Evolutionary conservation across 257 asterid species (phyloP), one percentile per base, ranked within the genome.

Genomic region (Leonotis leonurus): DNA sequence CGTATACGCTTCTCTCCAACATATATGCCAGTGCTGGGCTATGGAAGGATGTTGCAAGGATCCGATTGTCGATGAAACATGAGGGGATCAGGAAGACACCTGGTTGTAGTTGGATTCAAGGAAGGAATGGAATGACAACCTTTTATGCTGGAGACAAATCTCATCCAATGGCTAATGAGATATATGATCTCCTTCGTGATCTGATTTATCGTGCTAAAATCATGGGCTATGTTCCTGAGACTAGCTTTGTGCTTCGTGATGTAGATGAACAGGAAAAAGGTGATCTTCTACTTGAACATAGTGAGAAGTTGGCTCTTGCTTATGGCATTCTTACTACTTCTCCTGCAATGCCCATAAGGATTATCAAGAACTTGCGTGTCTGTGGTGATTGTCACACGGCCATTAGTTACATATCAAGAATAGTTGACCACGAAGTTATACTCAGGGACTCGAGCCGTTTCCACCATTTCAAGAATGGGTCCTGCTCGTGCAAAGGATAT

Each of bases 81-180:
- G 62, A 85, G 1, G 98, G 96, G 20, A 82, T 91, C 43, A 80
- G 59, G 82, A 91, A 91, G 75, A 84, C 89, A 49, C 98, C 98
- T 10, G 98, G 98, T 5, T 88, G 89, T 71, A 91, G 98, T 68
- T 91, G 96, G 98, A 83, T 91, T n/a, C 96, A 88, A 70, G 98
- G 95, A 59, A 88, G 69, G 78, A 88, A 78, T 43, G 94, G 84
- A 58, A 81, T 89, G 3, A 65, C 89, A 10, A 67, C 84, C 3
- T 91, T 88, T 76, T 81, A 69, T 26, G 98, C 78, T 16, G 96
- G 96, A 49, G 98, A 91, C 48, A 84, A 77, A 76, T 77, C 90
- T 69, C 95, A 91, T 75, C 85, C 90, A 2, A 79, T 85, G 92
- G 61, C 96, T 51, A 36, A 71, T 30, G 77, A 83, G 72, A 91